Base-by-base conservation (phyloP, 1,139 yeast species). In the Blastobotrys aristatus region DNA sequence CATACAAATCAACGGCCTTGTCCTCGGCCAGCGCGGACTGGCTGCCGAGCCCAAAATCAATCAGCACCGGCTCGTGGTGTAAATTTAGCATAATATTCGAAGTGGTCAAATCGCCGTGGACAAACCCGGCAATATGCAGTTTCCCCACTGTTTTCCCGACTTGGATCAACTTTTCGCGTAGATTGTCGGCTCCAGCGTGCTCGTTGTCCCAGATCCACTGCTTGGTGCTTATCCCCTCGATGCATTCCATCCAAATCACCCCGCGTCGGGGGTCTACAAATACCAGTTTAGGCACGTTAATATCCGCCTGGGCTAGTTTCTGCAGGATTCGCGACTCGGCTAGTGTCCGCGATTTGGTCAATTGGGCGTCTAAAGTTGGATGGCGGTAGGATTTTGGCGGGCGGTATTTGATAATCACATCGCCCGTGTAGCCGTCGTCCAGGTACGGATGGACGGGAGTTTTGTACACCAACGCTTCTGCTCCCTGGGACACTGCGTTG, bases 1-100 rank as follows among this genome's bases (percentile, higher is more conserved):
- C 97, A 60, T 92, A 94, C 51, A 94, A 66, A 64, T 94, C 99
- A 14, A 94, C 98, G 2, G 98, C 97, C 64, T 88, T 89, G 62
- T 92, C 97, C 59, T 94, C 98, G 0, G 86, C 76, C 53, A 88
- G 63, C 0, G 78, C 76, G 1, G 95, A 81, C 50, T 82, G 81
- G n/a, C 89, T 79, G 4, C 86, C 80, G 17, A 94, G 73, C 0
- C 99, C 99, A 67, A 94, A 92, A 61, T 94, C 99, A 51, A 94
- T 94, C 59, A 92, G 68, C 37, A 74, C 77, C 0, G 95, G 88
- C 39, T 49, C 54, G 4, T 35, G 38, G 22, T 57, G 40, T 11
- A 40, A 46, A 26, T 73, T 73, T 10, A 90, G 64, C 43, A 94
- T 75, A 26, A 90, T 77, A 61, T 94, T 94, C 0, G 97, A 89